Percentiles rank a stretch among this genome's conserved stretches.
Conservation (phyloP, 2,329 filamentous ascomycete species). For the Calycina marina region DNA sequence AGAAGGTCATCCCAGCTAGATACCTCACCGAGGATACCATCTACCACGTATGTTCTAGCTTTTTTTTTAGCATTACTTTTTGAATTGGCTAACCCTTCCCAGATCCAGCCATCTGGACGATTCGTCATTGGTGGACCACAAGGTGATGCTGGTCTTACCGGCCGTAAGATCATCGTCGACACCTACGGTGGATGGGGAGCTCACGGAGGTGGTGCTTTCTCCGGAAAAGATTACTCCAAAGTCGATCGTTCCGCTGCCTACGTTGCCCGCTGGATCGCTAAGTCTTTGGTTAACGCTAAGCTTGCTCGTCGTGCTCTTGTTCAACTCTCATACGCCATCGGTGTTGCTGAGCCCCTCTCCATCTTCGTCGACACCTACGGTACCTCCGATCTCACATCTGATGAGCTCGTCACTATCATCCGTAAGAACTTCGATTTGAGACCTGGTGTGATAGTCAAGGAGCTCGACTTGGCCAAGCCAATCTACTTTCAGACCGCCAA, state of each 20-base stretch:
- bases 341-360: constrained; percentile 93
- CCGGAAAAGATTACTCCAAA: constrained; percentile 99
- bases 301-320: constrained; percentile 87
- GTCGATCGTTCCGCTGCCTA: constrained; percentile 98
- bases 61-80: background rate
- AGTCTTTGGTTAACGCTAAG: constrained; percentile 82
- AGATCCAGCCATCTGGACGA: constrained; percentile 91
- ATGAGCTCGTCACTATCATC: constrained; percentile 93
- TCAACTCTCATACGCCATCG: constrained; percentile 98
- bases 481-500: constrained; percentile 98
- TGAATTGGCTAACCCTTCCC: constrained; percentile 7
- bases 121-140: constrained; percentile 99
- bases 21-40: constrained; percentile 86
- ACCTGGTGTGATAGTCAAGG: constrained; percentile 95
- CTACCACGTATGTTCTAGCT: constrained; percentile 61
- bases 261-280: constrained; percentile 95
- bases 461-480: constrained; percentile 86
- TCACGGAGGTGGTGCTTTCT: constrained; percentile 99
- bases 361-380: constrained; percentile 98
- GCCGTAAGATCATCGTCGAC: constrained; percentile 97
- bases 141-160: constrained; percentile 96
- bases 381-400: constrained; percentile 75
- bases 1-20: constrained; percentile 81
- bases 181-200: constrained; percentile 99
- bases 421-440: constrained; percentile 93